phyloP scores from a whole-genome alignment of 2,329 filamentous ascomycete species.

The Scytalidium sp. region DNA sequence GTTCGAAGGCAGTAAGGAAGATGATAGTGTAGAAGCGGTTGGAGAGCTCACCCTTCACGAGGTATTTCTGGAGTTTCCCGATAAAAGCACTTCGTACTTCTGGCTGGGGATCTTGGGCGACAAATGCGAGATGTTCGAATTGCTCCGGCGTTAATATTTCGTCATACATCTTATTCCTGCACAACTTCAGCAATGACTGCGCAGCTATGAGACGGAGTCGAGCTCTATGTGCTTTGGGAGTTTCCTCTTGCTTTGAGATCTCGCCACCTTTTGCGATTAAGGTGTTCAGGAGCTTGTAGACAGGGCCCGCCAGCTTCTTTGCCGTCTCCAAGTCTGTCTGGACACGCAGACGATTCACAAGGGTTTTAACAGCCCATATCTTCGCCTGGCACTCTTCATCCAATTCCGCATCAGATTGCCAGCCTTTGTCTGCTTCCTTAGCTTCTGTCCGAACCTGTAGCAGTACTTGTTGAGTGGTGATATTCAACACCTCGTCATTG shows the following conservation, averaged over 20 bases:
- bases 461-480: conserved; percentile 73
- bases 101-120: conserved; percentile 73
- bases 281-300: conserved; percentile 77
- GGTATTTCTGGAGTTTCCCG: conserved; percentile 84
- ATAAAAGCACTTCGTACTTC: conserved; percentile 78
- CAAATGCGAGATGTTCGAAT: conserved; percentile 78
- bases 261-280: conserved; percentile 77
- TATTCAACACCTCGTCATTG: conserved; percentile 73
- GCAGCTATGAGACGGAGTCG: conserved; percentile 81
- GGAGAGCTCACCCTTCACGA: conserved; percentile 68
- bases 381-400: conserved; percentile 85
- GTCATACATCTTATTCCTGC: conserved; percentile 72
- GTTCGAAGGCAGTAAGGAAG: conserved; percentile 91
- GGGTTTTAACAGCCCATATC: conserved; percentile 75
- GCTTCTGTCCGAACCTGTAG: conserved; percentile 65
- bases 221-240: conserved; percentile 73
- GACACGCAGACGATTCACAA: conserved; percentile 80
- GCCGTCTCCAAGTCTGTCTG: conserved; percentile 46
- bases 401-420: conserved; percentile 65
- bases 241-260: conserved; percentile 70
- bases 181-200: conserved; percentile 80
- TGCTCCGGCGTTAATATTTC: conserved; percentile 66
- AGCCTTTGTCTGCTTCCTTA: conserved; percentile 54
- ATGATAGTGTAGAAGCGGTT: conserved; percentile 84
- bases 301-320: conserved; percentile 59